Conservation (phyloP, 1,284 basidiomycete species). For the Cryptococcus hybrid region DNA sequence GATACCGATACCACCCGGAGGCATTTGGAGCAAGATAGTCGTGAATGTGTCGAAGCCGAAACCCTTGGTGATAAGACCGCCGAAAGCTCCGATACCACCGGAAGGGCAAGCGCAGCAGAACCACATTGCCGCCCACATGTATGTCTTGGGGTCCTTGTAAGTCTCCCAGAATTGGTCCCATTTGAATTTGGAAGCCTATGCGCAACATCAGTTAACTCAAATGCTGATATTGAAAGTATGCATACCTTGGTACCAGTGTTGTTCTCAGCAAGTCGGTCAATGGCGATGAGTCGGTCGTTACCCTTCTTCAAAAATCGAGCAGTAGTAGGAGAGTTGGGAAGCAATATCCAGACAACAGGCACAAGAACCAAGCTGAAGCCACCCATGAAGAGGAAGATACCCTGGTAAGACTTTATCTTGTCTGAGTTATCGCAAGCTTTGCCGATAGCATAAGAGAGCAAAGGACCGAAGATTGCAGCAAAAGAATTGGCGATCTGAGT, state of each 20-base stretch:
- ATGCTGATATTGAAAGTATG: not conserved
- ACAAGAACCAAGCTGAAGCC: conserved; percentile 52
- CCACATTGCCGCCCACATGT: conserved; percentile 38
- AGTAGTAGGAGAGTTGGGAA: conserved; percentile 44
- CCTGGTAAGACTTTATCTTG: conserved; percentile 42
- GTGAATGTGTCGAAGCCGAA: conserved; percentile 48
- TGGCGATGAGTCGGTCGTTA: conserved; percentile 45
- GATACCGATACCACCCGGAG: conserved; percentile 56
- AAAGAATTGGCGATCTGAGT: conserved; percentile 37
- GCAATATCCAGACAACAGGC: conserved; percentile 53
- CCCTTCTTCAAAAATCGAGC: conserved; percentile 44
- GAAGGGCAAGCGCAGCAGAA: conserved; percentile 42
- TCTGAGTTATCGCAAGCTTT: conserved; percentile 11
- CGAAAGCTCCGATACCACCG: conserved; percentile 48
- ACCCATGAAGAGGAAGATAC: conserved; percentile 58
- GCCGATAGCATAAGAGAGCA: conserved; percentile 42
- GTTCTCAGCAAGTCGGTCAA: conserved; percentile 48
- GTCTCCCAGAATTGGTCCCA: conserved; percentile 49
- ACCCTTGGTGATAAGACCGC: conserved; percentile 43
- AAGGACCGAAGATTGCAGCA: conserved; percentile 43
- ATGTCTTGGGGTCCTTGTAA: conserved; percentile 44
- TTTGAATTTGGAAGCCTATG: conserved; percentile 39
- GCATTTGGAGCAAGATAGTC: conserved; percentile 49
- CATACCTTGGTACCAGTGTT: conserved; percentile 45
- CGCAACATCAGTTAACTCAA: not conserved